A percentile compares a stretch with the other conserved stretches of the same genome.
Conservation (phyloP, 192 early-diverging fungal species). For the Phycomyces nitens region DNA sequence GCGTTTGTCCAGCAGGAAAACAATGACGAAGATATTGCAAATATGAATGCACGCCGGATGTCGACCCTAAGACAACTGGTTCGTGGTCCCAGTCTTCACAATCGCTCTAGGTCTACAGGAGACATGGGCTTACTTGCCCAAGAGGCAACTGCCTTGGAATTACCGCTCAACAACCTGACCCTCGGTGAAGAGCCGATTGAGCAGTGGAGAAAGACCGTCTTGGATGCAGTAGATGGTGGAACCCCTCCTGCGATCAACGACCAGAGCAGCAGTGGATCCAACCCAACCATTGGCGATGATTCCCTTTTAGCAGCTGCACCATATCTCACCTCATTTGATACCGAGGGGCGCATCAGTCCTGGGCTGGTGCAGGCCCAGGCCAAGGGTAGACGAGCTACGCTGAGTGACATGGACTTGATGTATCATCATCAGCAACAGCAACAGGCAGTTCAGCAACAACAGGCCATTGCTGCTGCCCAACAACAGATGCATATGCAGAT, state of each 20-base stretch:
- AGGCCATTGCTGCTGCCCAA: constrained; percentile 1
- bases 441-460: constrained; percentile 11
- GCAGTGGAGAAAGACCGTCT: constrained; percentile 12
- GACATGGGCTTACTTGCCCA: constrained; percentile 6
- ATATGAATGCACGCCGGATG: constrained; percentile 16
- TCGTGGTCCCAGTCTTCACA: constrained; percentile 7
- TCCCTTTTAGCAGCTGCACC: too few species aligned
- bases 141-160: too few species aligned
- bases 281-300: background rate
- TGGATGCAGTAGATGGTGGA: constrained; percentile 10
- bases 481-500: constrained; percentile 3
- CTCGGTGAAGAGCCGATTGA: constrained; percentile 4
- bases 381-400: constrained; percentile 10
- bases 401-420: constrained; percentile 19
- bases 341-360: too few species aligned
- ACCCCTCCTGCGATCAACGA: background rate
- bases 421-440: constrained; percentile 18
- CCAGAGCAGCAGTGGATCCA: background rate
- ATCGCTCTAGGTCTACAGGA: constrained; percentile 21
- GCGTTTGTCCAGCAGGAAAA: background rate
- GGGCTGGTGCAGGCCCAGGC: background rate
- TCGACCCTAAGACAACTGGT: constrained; percentile 25
- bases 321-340: too few species aligned
- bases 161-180: background rate
- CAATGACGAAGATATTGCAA: constrained; percentile 3